Conservation (phyloP, 805 yeast genomes). For the Candida multigemmis region DNA sequence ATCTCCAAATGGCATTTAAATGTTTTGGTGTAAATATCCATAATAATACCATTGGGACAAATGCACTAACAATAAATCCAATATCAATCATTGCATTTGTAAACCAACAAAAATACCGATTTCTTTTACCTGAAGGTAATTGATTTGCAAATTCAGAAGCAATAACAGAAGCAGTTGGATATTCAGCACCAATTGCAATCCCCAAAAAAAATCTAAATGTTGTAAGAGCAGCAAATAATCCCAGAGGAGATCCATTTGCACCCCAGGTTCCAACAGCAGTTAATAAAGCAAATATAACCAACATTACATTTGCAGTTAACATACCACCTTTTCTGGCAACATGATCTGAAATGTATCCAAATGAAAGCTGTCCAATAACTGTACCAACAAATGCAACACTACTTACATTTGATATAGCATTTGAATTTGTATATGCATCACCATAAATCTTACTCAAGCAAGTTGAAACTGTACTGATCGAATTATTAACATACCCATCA, state of each 20-base stretch:
- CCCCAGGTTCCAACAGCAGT: slow-evolving; percentile 85
- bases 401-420: slow-evolving; percentile 71
- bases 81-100: slow-evolving; percentile 81
- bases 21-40: slow-evolving; percentile 72
- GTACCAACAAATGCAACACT: slow-evolving; percentile 91
- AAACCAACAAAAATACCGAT: slow-evolving; percentile 83
- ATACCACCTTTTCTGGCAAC: slow-evolving; percentile 77
- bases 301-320: slow-evolving; percentile 66
- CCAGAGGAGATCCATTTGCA: slow-evolving; percentile 53
- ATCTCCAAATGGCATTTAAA: slow-evolving; percentile 83
- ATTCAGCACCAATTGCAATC: slow-evolving; percentile 90
- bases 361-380: slow-evolving; percentile 73
- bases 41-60: slow-evolving; percentile 77
- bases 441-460: slow-evolving; percentile 65
- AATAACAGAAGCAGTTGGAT: slow-evolving; percentile 89
- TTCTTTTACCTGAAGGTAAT: slow-evolving; percentile 75
- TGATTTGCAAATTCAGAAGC: slow-evolving; percentile 84
- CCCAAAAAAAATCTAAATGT: slow-evolving; percentile 84
- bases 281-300: slow-evolving; percentile 70
- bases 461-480: slow-evolving; percentile 69
- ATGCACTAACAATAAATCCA: slow-evolving; percentile 77
- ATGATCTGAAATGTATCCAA: slow-evolving; percentile 77
- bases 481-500: slow-evolving; percentile 87
- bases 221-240: slow-evolving; percentile 77
- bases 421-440: slow-evolving; percentile 46